phyloP scores from a whole-genome alignment of 179 eudicot genomes.

The Monotropa hypopitys region DNA sequence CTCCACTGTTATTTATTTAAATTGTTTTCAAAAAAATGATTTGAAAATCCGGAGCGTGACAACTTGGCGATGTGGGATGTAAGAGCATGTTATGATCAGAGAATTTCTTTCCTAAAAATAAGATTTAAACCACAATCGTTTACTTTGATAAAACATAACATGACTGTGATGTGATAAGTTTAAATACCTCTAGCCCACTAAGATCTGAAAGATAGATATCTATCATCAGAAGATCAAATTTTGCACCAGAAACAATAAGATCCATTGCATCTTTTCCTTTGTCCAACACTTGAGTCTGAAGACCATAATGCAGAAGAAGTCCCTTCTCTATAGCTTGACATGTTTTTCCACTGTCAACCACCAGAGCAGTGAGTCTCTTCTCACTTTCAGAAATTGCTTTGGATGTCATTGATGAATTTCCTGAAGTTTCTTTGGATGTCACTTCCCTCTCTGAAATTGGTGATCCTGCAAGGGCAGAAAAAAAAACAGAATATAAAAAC shows the following conservation, averaged over 20 bases:
- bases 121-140: no score
- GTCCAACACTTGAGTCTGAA: background rate
- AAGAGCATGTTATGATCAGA: no score
- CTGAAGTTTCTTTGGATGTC: background rate
- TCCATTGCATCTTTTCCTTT: background rate
- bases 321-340: background rate
- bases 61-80: no score
- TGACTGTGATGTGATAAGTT: background rate
- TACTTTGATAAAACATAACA: no score
- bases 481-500: background rate
- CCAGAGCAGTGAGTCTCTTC: conserved; percentile 1
- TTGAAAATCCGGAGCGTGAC: no score
- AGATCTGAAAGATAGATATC: background rate
- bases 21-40: no score
- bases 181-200: background rate
- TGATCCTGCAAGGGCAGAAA: background rate
- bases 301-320: background rate
- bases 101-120: no score
- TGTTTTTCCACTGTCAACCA: conserved; percentile 2
- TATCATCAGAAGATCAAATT: conserved; percentile 2
- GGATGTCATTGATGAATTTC: background rate
- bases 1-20: no score
- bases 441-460: background rate
- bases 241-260: background rate
- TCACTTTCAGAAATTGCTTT: background rate